A percentile compares a stretch with the other conserved stretches of the same genome.
Conservation (phyloP, 1,284 basidiomycete species). For the Somion occarium region DNA sequence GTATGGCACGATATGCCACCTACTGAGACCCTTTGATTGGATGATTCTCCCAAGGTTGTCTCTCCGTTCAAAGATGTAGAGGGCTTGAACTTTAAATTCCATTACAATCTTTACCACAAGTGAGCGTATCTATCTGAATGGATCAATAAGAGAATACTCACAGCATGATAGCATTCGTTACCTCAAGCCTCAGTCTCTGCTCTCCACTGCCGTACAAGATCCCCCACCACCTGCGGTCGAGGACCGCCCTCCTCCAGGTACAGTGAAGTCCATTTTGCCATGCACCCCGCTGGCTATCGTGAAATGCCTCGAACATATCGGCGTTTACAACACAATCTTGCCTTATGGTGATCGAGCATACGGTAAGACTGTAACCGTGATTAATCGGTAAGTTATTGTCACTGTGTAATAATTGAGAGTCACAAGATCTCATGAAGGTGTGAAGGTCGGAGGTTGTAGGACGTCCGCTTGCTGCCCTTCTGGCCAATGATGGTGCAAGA, state of each 20-base stretch:
- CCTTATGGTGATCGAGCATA: constrained; percentile 94
- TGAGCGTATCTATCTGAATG: constrained; percentile 39
- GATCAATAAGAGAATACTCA: no score
- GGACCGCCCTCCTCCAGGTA: constrained; percentile 72
- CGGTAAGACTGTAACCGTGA: constrained; percentile 89
- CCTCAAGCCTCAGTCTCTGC: constrained; percentile 60
- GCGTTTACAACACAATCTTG: constrained; percentile 90
- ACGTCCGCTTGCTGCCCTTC: constrained; percentile 87
- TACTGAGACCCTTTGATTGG: background rate
- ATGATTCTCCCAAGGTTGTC: constrained; percentile 51
- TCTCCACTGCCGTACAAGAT: constrained; percentile 36
- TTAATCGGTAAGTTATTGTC: constrained; percentile 72
- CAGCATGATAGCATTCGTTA: constrained; percentile 68
- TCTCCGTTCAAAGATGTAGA: constrained; percentile 97
- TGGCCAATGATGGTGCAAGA: constrained; percentile 93
- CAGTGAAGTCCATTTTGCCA: constrained; percentile 91
- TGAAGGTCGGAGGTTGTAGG: constrained; percentile 95
- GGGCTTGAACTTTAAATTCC: constrained; percentile 93
- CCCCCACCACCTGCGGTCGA: constrained; percentile 35
- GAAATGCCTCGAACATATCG: constrained; percentile 87
- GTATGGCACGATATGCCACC: constrained; percentile 3
- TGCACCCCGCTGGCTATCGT: constrained; percentile 97
- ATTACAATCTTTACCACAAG: constrained; percentile 98
- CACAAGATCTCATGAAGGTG: background rate
- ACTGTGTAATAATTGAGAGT: background rate